Evolutionary conservation across 805 yeast species (phyloP).

Genomic region (Saturnispora ahearnii): DNA sequence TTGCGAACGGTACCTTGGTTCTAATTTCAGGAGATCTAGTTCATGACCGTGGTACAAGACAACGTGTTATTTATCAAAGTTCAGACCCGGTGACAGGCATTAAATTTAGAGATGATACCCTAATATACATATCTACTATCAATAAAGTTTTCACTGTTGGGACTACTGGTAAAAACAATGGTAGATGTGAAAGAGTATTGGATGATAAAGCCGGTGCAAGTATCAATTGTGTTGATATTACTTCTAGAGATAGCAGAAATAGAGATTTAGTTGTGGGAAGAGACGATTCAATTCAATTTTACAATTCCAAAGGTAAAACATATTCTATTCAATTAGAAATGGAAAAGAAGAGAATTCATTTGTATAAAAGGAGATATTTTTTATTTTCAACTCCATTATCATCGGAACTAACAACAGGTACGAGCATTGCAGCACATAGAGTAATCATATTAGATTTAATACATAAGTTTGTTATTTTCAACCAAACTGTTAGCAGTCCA

Average conservation of each 20-base stretch:
- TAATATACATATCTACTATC: slow-evolving; percentile 67
- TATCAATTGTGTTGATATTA: slow-evolving; percentile 38
- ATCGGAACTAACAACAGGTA: slow-evolving; percentile 23
- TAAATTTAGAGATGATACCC: slow-evolving; percentile 44
- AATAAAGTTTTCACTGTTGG: slow-evolving; percentile 60
- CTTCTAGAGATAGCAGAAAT: slow-evolving; percentile 14
- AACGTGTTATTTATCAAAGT: slow-evolving; percentile 65
- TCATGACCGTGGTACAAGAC: slow-evolving; percentile 86
- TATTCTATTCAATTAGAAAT: slow-evolving; percentile 48
- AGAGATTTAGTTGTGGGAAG: slow-evolving; percentile 51
- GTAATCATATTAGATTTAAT: slow-evolving; percentile 59
- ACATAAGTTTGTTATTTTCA: slow-evolving; percentile 63
- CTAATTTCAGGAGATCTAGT: slow-evolving; percentile 80
- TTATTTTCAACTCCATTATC: slow-evolving; percentile 38
- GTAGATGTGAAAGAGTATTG: slow-evolving; percentile 44
- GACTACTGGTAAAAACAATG: slow-evolving; percentile 72
- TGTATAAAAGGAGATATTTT: slow-evolving; percentile 40
- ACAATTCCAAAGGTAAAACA: slow-evolving; percentile 45
- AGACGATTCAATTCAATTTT: slow-evolving; percentile 54
- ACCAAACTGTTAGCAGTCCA: slow-evolving; percentile 56
- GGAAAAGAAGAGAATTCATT: slow-evolving; percentile 43
- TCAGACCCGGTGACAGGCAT: slow-evolving; percentile 76
- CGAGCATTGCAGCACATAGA: slow-evolving; percentile 36
- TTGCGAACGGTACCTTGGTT: slow-evolving; percentile 74
- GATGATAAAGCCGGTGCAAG: slow-evolving; percentile 41